Evolutionary conservation across 371 early-diverging fungal genomes (phyloP), one percentile per base, ranked within the genome.

Genomic region (Circinella minor): DNA sequence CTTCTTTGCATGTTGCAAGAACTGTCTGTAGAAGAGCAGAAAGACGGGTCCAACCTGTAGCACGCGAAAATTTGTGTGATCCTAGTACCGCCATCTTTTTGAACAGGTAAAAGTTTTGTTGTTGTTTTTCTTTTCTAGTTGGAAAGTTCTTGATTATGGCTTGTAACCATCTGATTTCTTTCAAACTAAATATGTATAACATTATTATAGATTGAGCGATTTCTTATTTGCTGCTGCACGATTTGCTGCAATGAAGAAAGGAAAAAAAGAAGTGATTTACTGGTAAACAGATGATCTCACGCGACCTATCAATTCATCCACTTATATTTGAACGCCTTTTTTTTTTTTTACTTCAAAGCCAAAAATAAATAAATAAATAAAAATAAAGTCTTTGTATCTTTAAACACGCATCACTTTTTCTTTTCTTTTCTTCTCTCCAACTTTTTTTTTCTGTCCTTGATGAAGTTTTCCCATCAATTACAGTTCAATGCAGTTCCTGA

Each of bases 401-500:
- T 27, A 27, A 27, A 27, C 27, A 27, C 27, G 27, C 27, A 27
- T 39, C 48, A 39, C 17, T 48, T 60, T 34, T 60, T 47, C 20
- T 36, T 61, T 34, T 60, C 59, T 18, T 11, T 60, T 46, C 36
- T 62, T 54, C 27, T 36, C 61, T 47, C 37, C 59, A 48, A 0
- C 68, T 68, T 61, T 36, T 47, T 20, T 63, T 37, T 27, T 49
- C 27, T 15, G 63, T 20, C n/a, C n/a, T 36, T n/a, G 36, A 71
- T 72, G 73, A 72, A 72, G 65, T 72, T 72, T 74, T 93, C 94
- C 11, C 94, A 93, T 81, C 90, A 91, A 49, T 86, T 97, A 55
- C 92, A 93, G 77, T 90, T 97, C 76, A 95, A 96, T 75, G 87
- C 93, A 39, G 93, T 92, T 37, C 95, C 95, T 57, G 96, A 95